A percentile compares a stretch with the other conserved stretches of the same genome.
These are phyloP conservation scores for Sarcodon aspratus DNA, from an alignment of 768 basidiomycete species.

Conservation along the genomic window DNA sequence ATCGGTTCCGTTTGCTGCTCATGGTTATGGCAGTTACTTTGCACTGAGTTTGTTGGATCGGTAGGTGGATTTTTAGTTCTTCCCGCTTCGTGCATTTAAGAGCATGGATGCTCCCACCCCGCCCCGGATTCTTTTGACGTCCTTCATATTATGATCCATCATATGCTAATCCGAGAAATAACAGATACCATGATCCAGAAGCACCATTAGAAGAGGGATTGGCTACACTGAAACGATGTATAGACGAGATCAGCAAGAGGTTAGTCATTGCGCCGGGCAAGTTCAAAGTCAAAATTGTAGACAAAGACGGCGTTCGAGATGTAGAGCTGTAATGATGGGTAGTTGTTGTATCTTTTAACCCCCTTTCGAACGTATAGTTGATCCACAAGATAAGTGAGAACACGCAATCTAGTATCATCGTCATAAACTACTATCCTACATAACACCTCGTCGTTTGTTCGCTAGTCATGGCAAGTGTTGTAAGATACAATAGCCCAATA, in stretches of 20 bases:
- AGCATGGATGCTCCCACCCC: not conserved
- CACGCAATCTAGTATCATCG: no score
- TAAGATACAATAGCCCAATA: no score
- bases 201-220: constrained; percentile 80
- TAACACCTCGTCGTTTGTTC: no score
- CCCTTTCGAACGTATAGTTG: no score
- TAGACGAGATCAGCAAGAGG: constrained; percentile 80
- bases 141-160: not conserved
- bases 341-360: no score
- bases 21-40: constrained; percentile 94
- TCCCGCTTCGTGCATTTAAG: not conserved
- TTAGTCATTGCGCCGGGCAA: constrained; percentile 67
- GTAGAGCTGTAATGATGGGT: constrained; percentile 44
- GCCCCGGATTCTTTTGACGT: not conserved
- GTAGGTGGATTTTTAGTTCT: constrained; percentile 32
- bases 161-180: constrained; percentile 2
- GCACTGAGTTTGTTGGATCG: constrained; percentile 81
- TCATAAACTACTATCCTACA: no score
- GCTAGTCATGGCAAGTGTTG: no score
- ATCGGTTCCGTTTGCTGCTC: constrained; percentile 85
- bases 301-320: constrained; percentile 82
- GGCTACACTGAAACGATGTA: constrained; percentile 73
- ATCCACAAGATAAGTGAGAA: no score
- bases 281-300: constrained; percentile 87
- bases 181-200: constrained; percentile 84